phyloP scores from a whole-genome alignment of 768 basidiomycete species.

The Macrolepiota fuliginosa region DNA sequence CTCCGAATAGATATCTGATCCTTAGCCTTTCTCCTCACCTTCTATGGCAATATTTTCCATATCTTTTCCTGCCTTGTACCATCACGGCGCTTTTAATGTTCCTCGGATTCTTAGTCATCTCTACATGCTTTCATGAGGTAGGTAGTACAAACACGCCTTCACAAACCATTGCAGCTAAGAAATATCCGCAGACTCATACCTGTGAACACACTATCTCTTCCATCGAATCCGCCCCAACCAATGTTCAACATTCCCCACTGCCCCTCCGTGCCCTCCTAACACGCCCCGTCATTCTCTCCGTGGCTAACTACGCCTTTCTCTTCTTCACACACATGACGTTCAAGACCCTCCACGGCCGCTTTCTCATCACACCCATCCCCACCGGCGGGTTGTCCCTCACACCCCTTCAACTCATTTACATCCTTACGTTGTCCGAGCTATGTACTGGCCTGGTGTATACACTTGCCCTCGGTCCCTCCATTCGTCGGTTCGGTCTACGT shows the following conservation, averaged over 20 bases:
- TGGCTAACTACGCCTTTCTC: conserved; percentile 24
- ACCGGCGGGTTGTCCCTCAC: conserved; percentile 64
- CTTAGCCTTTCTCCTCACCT: conserved; percentile 50
- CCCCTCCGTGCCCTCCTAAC: background rate
- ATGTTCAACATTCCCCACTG: background rate
- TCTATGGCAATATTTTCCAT: conserved; percentile 52
- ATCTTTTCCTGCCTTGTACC: conserved; percentile 61
- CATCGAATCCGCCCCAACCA: background rate
- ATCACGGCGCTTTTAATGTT: conserved; percentile 31
- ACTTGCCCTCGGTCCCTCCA: conserved; percentile 36
- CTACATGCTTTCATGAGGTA: conserved; percentile 40
- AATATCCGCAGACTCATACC: background rate
- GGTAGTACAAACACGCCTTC: background rate
- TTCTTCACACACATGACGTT: conserved; percentile 55
- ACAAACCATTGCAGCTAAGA: background rate
- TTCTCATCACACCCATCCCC: conserved; percentile 59
- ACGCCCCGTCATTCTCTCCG: background rate
- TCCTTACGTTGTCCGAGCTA: conserved; percentile 29
- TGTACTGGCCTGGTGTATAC: conserved; percentile 38
- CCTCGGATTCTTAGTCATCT: conserved; percentile 27
- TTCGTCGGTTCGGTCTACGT: conserved; percentile 30
- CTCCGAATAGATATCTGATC: conserved; percentile 38
- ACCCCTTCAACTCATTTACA: conserved; percentile 59
- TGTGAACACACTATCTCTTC: background rate
- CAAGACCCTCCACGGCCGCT: conserved; percentile 58